These are phyloP conservation scores for Coelastrella sp. DNA, from an alignment of 139 green algal species.

Conservation along the genomic window DNA sequence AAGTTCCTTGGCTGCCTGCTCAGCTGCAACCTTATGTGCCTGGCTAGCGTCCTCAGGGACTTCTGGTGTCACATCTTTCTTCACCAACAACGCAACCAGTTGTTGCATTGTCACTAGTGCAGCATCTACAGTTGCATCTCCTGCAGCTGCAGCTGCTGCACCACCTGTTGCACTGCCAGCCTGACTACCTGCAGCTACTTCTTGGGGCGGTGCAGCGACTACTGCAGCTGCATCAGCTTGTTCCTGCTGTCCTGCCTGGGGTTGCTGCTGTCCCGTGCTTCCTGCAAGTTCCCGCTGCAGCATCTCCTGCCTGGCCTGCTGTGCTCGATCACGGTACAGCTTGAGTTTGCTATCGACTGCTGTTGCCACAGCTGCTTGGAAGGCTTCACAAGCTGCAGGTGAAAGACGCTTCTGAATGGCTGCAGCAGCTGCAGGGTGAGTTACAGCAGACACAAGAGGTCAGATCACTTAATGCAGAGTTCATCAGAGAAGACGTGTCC, in stretches of 20 bases:
- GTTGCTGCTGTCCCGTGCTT: no score
- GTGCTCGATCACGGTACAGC: neutral
- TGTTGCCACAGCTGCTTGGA: constrained; percentile 6
- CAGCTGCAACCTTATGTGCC: neutral
- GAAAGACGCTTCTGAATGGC: neutral
- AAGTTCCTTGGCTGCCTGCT: neutral
- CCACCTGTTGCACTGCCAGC: neutral
- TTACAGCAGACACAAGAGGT: neutral
- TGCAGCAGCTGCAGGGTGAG: neutral
- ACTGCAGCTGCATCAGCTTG: constrained; percentile 10
- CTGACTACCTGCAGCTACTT: neutral
- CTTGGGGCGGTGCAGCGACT: neutral
- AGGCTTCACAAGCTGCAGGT: constrained; percentile 13
- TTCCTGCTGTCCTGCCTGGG: constrained; percentile 4
- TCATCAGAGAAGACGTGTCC: no score
- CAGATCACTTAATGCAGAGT: neutral
- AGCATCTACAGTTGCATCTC: neutral
- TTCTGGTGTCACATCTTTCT: constrained; percentile 24
- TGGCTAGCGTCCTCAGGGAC: neutral
- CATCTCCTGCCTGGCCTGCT: constrained; percentile 24
- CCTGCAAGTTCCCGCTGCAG: constrained; percentile 5
- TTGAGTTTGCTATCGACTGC: neutral
- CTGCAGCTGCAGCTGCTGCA: neutral
- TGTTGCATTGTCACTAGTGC: constrained; percentile 38
- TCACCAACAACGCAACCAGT: constrained; percentile 25